These are phyloP conservation scores for Udeniomyces megalosporus DNA, from an alignment of 768 basidiomycete species.

Conservation along the genomic window DNA sequence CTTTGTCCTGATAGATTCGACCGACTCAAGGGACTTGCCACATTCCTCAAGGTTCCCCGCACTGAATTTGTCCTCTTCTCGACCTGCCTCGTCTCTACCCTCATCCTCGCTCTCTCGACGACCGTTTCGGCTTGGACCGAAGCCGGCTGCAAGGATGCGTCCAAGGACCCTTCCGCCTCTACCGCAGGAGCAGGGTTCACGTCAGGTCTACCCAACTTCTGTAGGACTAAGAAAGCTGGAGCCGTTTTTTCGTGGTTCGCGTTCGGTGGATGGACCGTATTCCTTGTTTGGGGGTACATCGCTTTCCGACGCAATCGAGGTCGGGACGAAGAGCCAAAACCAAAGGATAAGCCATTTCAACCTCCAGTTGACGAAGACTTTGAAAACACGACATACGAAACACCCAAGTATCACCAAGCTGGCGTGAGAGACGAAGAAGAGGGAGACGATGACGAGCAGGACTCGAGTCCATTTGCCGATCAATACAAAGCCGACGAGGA, in stretches of 20 bases:
- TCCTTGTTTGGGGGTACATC: conserved; percentile 52
- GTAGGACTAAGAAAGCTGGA: conserved; percentile 79
- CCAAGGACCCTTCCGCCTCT: conserved; percentile 61
- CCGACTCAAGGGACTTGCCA: conserved; percentile 56
- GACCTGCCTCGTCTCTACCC: conserved; percentile 45
- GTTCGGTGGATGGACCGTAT: conserved; percentile 40
- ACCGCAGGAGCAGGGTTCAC: conserved; percentile 46
- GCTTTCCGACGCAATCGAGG: conserved; percentile 49
- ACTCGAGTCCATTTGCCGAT: conserved; percentile 28
- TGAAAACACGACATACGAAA: conserved; percentile 10
- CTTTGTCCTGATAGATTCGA: conserved; percentile 66
- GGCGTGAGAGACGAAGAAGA: conserved; percentile 19
- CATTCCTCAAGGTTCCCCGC: conserved; percentile 65
- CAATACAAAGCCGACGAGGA: conserved; percentile 29
- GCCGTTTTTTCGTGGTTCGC: conserved; percentile 78
- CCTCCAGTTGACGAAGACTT: conserved; percentile 29
- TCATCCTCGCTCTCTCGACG: conserved; percentile 59
- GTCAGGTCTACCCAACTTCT: conserved; percentile 60
- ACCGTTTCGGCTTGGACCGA: conserved; percentile 55
- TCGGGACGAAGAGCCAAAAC: conserved; percentile 47
- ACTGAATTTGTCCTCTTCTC: conserved; percentile 69
- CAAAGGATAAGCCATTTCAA: conserved; percentile 61
- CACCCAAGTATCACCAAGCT: conserved; percentile 15
- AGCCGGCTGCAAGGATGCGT: conserved; percentile 70
- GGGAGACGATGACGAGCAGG: conserved; percentile 34